phyloP scores from a whole-genome alignment of 75 land plant genomes.

The Azolla pinnata region DNA sequence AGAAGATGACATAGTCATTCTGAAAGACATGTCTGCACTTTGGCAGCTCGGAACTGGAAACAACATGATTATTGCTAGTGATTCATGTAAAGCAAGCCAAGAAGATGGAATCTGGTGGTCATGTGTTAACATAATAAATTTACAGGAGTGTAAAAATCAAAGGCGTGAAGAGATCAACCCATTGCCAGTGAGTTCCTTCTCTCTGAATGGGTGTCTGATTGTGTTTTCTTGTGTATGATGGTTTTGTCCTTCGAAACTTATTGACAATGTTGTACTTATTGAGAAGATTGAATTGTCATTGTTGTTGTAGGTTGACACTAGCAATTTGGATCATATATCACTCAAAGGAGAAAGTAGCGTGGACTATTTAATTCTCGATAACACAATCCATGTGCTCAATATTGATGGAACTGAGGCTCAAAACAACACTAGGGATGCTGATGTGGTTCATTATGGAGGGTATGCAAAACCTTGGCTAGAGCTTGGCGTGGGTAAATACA shows the following conservation, averaged over 20 bases:
- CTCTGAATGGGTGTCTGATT: too few relatives aligned
- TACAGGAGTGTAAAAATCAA: constrained; percentile 51
- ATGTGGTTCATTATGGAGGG: constrained; percentile 67
- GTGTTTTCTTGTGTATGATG: background rate
- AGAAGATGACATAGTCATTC: constrained; percentile 69
- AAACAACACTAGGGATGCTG: constrained; percentile 24
- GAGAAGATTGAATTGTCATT: background rate
- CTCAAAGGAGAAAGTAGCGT: constrained; percentile 20
- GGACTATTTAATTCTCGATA: constrained; percentile 47
- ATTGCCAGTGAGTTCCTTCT: background rate
- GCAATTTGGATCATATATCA: constrained; percentile 16
- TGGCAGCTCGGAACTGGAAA: constrained; percentile 58
- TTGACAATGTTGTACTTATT: background rate
- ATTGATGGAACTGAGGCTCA: constrained; percentile 40
- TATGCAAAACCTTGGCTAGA: constrained; percentile 85
- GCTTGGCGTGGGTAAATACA: constrained; percentile 49
- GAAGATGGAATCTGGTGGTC: constrained; percentile 57
- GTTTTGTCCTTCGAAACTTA: background rate
- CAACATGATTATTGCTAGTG: constrained; percentile 62
- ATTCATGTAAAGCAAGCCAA: constrained; percentile 26
- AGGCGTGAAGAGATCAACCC: constrained; percentile 1
- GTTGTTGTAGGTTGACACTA: background rate
- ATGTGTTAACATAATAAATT: constrained; percentile 58
- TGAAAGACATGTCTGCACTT: constrained; percentile 50
- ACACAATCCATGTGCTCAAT: constrained; percentile 35